Evolutionary conservation across 2,329 filamentous ascomycete genomes (phyloP).

Genomic region (Cladosporium austrohemisphaericum): DNA sequence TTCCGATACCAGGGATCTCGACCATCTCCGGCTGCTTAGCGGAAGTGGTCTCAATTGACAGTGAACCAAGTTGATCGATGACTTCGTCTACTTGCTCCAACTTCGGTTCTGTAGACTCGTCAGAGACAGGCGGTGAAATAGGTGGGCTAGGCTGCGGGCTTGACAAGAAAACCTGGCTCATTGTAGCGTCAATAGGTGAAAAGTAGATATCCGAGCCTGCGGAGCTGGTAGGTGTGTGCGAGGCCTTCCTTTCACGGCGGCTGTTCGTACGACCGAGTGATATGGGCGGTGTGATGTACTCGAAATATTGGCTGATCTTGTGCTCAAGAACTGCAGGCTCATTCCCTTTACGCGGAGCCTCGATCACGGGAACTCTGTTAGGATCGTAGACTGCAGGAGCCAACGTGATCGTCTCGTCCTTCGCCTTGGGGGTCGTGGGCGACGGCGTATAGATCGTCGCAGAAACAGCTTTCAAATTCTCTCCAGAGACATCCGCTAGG

Average conservation of each 20-base stretch:
- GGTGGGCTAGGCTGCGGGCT: slow-evolving; percentile 25
- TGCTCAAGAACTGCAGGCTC: background rate
- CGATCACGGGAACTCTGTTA: background rate
- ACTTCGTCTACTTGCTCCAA: background rate
- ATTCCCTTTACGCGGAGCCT: background rate
- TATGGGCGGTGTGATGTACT: slow-evolving; percentile 7
- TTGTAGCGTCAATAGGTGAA: slow-evolving; percentile 24
- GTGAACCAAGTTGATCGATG: background rate
- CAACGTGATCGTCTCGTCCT: background rate
- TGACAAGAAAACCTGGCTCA: slow-evolving; percentile 21
- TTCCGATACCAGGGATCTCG: slow-evolving; percentile 16
- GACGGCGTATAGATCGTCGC: background rate
- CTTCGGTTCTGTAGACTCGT: too few relatives aligned
- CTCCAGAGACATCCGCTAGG: background rate
- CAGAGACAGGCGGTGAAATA: slow-evolving; percentile 6
- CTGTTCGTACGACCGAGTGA: background rate
- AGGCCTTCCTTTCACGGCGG: slow-evolving; percentile 2
- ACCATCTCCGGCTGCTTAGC: slow-evolving; percentile 5
- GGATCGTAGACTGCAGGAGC: background rate
- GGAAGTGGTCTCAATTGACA: background rate
- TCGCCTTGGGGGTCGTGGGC: background rate
- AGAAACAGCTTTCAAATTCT: background rate
- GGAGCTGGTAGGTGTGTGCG: slow-evolving; percentile 9
- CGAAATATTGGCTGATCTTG: slow-evolving; percentile 9
- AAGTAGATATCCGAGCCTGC: slow-evolving; percentile 25